These are phyloP conservation scores for Trypanosoma conorhini DNA, from an alignment of 208 protist genomes.

Conservation along the genomic window DNA sequence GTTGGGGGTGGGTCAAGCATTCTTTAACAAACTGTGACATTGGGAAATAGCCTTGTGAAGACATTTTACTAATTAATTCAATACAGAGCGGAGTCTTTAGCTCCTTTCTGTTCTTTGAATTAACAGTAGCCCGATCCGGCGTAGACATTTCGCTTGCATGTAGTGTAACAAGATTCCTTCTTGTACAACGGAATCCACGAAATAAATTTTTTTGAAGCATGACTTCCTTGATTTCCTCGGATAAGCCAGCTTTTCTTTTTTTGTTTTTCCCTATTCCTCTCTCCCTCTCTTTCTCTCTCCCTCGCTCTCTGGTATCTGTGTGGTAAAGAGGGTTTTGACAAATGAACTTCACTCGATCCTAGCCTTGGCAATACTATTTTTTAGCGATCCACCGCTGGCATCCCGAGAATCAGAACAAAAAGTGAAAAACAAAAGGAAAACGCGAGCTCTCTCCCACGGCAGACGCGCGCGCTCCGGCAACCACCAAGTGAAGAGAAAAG, in stretches of 20 bases:
- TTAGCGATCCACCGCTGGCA: not conserved
- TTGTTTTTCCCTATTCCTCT: not conserved
- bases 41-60: conserved; percentile 87
- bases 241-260: not conserved
- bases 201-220: conserved; percentile 20
- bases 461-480: not conserved
- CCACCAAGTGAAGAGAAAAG: conserved; percentile 2
- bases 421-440: not conserved
- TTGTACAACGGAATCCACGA: conserved; percentile 4
- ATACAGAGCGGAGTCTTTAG: conserved; percentile 85
- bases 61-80: conserved; percentile 83
- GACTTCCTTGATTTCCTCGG: not conserved
- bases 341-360: not conserved
- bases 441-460: not conserved
- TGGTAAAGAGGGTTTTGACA: not conserved
- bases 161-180: conserved; percentile 36
- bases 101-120: conserved; percentile 77
- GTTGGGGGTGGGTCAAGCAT: conserved; percentile 85
- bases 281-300: not conserved
- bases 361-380: not conserved
- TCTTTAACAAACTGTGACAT: conserved; percentile 93
- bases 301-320: too few relatives aligned
- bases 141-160: conserved; percentile 89
- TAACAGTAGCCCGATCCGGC: conserved; percentile 79
- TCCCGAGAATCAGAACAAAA: not conserved